phyloP scores from a whole-genome alignment of 2,329 filamentous ascomycete genomes.

The Zalaria sp. region DNA sequence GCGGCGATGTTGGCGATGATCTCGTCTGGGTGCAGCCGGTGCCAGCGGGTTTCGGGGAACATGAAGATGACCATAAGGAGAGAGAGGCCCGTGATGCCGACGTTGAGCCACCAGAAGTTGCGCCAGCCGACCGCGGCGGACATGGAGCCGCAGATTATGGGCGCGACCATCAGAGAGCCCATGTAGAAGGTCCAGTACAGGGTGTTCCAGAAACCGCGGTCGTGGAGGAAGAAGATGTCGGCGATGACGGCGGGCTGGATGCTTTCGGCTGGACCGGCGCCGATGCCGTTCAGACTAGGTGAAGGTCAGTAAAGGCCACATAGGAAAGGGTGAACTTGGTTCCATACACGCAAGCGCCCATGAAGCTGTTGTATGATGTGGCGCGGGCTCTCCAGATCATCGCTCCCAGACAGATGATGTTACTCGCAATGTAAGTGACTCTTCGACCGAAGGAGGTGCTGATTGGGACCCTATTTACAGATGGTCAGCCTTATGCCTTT shows the following conservation, averaged over 20 bases:
- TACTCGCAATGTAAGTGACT: conserved; percentile 38
- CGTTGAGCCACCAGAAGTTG: conserved; percentile 54
- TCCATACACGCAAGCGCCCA: conserved; percentile 38
- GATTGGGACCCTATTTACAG: conserved; percentile 25
- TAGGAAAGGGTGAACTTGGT: conserved; percentile 13
- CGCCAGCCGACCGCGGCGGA: conserved; percentile 43
- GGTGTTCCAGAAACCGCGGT: conserved; percentile 48
- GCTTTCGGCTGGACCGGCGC: conserved; percentile 48
- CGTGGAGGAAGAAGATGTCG: conserved; percentile 51
- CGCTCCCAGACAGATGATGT: conserved; percentile 37
- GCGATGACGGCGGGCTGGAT: conserved; percentile 49
- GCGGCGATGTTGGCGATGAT: conserved; percentile 4
- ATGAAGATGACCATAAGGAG: conserved; percentile 41
- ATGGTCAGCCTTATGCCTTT: conserved; percentile 1
- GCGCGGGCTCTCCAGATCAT: conserved; percentile 46
- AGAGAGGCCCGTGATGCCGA: conserved; percentile 36
- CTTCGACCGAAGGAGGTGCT: conserved; percentile 41
- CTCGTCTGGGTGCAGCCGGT: conserved; percentile 27
- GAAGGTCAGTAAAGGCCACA: not conserved
- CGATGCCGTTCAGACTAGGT: conserved; percentile 41
- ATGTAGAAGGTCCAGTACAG: conserved; percentile 50
- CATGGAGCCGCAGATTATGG: conserved; percentile 48
- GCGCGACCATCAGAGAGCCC: conserved; percentile 45
- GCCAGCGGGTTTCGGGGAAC: conserved; percentile 51
- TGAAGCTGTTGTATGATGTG: conserved; percentile 44